Conservation (phyloP, 805 yeast genomes). For the Komagataella ulmi region DNA sequence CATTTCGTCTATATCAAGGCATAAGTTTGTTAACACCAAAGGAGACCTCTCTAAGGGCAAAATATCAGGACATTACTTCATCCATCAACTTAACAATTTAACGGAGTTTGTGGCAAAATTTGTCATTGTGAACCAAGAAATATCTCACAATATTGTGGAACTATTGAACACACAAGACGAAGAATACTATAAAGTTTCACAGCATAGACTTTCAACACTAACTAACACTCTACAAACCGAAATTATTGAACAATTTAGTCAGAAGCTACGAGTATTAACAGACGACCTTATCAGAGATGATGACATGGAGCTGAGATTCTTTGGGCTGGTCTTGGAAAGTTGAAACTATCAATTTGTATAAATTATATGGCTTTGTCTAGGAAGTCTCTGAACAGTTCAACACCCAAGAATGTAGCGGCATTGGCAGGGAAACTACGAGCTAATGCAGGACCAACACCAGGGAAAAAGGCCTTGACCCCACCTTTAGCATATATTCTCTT, state of each 20-base stretch:
- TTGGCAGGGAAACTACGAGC: slow-evolving; percentile 95
- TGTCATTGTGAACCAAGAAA: slow-evolving; percentile 21
- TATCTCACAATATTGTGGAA: slow-evolving; percentile 21
- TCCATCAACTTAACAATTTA: slow-evolving; percentile 25
- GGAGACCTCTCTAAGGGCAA: slow-evolving; percentile 16
- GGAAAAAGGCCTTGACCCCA: slow-evolving; percentile 88
- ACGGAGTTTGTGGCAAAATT: slow-evolving; percentile 25
- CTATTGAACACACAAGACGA: slow-evolving; percentile 14
- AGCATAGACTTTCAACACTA: slow-evolving; percentile 19
- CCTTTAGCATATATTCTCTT: slow-evolving; percentile 56
- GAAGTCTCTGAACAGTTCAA: slow-evolving; percentile 35
- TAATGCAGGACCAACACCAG: slow-evolving; percentile 93
- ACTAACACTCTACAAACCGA: slow-evolving; percentile 24
- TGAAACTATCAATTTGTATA: not conserved
- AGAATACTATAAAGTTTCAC: slow-evolving; percentile 3
- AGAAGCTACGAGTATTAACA: slow-evolving; percentile 25
- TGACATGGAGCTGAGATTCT: slow-evolving; percentile 29
- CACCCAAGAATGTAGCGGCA: slow-evolving; percentile 98
- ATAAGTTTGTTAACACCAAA: slow-evolving; percentile 19
- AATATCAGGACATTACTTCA: slow-evolving; percentile 23
- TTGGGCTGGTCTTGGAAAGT: slow-evolving; percentile 20
- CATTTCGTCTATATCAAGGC: slow-evolving; percentile 21
- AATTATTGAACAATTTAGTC: slow-evolving; percentile 29
- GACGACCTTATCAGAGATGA: slow-evolving; percentile 42
- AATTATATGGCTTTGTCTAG: not conserved